These are phyloP conservation scores for Parsonsia alboflavescens DNA, from an alignment of 257 asterid genomes.

Conservation along the genomic window DNA sequence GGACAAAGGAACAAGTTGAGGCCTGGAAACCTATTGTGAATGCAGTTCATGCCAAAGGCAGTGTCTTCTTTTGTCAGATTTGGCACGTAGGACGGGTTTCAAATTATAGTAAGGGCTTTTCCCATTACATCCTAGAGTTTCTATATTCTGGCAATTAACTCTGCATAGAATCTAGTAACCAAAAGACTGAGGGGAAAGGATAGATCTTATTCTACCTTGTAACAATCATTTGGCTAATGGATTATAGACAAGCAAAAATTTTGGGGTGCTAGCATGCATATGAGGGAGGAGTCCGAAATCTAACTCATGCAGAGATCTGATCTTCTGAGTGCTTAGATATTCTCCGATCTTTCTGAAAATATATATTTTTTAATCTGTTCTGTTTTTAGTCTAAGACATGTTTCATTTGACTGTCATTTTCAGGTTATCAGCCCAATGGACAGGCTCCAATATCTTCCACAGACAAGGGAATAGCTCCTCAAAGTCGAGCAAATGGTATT, in stretches of 20 bases:
- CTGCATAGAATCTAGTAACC: not conserved
- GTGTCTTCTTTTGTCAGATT: conserved; percentile 28
- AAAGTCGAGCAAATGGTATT: too few species aligned
- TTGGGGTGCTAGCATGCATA: not conserved
- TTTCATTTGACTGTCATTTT: not conserved
- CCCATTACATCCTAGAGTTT: not conserved
- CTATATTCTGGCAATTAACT: not conserved
- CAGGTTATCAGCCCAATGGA: conserved; percentile 30
- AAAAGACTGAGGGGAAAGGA: not conserved
- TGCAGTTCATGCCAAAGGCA: conserved; percentile 32
- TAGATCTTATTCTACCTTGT: too few species aligned
- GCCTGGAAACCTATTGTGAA: conserved; percentile 31
- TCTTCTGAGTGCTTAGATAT: too few species aligned
- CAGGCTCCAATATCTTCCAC: conserved; percentile 30
- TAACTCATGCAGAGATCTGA: too few species aligned
- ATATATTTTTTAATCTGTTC: too few species aligned
- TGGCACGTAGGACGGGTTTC: conserved; percentile 27
- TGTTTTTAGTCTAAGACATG: not conserved
- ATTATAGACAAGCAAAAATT: too few species aligned
- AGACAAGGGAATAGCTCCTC: conserved; percentile 19
- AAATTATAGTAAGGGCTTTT: conserved; percentile 5
- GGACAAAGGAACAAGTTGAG: conserved; percentile 30
- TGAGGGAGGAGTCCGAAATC: not conserved
- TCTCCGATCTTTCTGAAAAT: too few species aligned
- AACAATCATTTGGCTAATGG: too few species aligned